Evolutionary conservation across 2,329 filamentous ascomycete species (phyloP), one percentile per base, ranked within the genome.

Genomic region (Clonostachys rosea): DNA sequence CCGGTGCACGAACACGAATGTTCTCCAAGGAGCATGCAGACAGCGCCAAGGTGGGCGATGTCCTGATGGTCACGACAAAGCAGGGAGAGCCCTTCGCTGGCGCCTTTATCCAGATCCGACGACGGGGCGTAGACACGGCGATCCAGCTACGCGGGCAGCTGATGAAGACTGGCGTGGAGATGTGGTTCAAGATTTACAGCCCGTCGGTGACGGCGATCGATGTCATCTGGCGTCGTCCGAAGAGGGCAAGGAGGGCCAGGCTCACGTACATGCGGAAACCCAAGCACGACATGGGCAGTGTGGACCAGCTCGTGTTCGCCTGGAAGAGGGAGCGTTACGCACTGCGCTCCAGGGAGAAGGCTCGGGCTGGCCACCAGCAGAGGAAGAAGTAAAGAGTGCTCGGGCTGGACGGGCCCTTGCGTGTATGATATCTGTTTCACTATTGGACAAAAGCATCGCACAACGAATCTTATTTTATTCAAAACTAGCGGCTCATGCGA

Each of bases 161-260:
- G 57, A 91, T 89, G 55, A 82, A 88, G 57, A 82, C 95, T 7
- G 89, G 89, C 50, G 89, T 96, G 50, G 94, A 99, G 79, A 94
- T 96, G 89, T 96, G 90, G 85, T 91, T 88, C 70, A 99, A 99
- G 76, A 77, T 97, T 49, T 97, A 94, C 75, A 89, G 83, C 62
- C 92, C 92, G 50, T 87, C 89, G 62, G 86, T 97, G 34, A 83
- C 87, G 63, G 89, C 89, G 53, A 90, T 99, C 60, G 92, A 99
- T 71, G 86, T 99, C 58, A 88, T 97, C 67, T 89, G 95, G 81
- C 78, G 92, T 58, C 79, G 83, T 53, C 78, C 81, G 61, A 94
- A 91, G 85, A 82, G 90, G 66, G 89, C 90, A 54, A 85, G 91
- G 64, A 82, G 94, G 59, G 92, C 91, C 24, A 79, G 90, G 56